Percentiles rank a stretch among this genome's conserved stretches.
These are phyloP conservation scores for Cladophialophora carrionii DNA, from an alignment of 2,329 filamentous ascomycete genomes.

Conservation along the genomic window DNA sequence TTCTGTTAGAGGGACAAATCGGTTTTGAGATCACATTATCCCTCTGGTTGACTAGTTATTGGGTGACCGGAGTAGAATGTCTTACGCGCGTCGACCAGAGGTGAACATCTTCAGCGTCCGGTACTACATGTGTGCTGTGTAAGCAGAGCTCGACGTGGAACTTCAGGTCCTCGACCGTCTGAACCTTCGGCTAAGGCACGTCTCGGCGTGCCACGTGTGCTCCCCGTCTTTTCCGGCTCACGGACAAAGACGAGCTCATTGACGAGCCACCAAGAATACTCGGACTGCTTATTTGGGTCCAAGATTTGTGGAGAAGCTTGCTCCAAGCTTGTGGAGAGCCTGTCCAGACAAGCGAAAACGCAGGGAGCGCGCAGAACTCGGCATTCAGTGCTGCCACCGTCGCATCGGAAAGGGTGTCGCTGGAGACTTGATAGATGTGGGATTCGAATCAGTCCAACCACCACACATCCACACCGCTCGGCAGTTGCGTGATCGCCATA, in stretches of 20 bases:
- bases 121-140: neutral
- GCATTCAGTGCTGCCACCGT: neutral
- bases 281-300: neutral
- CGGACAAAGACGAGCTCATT: neutral
- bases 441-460: slow-evolving; percentile 2
- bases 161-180: neutral
- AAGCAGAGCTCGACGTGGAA: neutral
- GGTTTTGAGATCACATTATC: neutral
- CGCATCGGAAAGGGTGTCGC: neutral
- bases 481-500: slow-evolving; percentile 18
- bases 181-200: neutral
- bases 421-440: slow-evolving; percentile 12
- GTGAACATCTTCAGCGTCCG: no score
- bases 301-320: slow-evolving; percentile 9
- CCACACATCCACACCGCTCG: slow-evolving; percentile 12
- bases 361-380: neutral
- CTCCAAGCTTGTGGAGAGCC: slow-evolving; percentile 1
- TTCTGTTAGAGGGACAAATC: neutral
- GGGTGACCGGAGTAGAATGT: neutral
- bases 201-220: neutral
- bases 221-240: neutral
- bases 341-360: neutral
- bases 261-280: neutral
- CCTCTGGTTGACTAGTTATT: no score
- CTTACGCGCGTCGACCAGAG: no score